Conservation (phyloP, 306 rosid species). For the Rubus parviflorus region DNA sequence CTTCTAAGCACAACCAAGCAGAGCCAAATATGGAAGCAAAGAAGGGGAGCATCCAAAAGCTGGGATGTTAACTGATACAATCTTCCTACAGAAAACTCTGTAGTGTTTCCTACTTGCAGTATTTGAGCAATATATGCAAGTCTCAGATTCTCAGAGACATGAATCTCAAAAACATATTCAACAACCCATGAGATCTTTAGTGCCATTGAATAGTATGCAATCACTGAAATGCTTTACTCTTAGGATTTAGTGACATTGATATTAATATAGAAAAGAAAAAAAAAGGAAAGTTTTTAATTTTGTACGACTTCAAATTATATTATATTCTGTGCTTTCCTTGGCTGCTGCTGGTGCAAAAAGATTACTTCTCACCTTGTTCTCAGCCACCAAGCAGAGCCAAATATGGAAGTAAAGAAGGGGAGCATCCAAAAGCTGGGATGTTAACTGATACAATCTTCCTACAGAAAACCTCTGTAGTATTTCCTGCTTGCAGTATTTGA, state of each 20-base stretch:
- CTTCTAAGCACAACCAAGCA: constrained; percentile 17
- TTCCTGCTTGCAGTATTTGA: constrained; percentile 77
- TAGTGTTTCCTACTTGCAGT: constrained; percentile 66
- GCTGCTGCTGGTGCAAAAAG: constrained; percentile 1
- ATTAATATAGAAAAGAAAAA: neutral
- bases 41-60: constrained; percentile 87
- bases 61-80: constrained; percentile 80
- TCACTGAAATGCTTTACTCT: neutral
- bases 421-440: constrained; percentile 71
- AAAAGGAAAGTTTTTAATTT: too few relatives aligned
- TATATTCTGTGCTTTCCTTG: neutral
- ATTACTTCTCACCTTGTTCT: neutral
- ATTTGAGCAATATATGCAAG: constrained; percentile 61
- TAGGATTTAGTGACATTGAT: neutral
- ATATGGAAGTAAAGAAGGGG: constrained; percentile 88
- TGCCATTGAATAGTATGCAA: neutral
- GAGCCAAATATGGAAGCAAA: constrained; percentile 59
- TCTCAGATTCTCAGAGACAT: constrained; percentile 71
- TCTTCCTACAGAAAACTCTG: constrained; percentile 80
- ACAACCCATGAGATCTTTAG: neutral
- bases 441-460: constrained; percentile 85
- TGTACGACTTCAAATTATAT: neutral
- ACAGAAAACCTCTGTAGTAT: constrained; percentile 50
- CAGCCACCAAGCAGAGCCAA: constrained; percentile 19
- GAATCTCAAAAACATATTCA: neutral